These are phyloP conservation scores for Protomyces macrosporus DNA, from an alignment of 1,139 yeast species.

Conservation along the genomic window DNA sequence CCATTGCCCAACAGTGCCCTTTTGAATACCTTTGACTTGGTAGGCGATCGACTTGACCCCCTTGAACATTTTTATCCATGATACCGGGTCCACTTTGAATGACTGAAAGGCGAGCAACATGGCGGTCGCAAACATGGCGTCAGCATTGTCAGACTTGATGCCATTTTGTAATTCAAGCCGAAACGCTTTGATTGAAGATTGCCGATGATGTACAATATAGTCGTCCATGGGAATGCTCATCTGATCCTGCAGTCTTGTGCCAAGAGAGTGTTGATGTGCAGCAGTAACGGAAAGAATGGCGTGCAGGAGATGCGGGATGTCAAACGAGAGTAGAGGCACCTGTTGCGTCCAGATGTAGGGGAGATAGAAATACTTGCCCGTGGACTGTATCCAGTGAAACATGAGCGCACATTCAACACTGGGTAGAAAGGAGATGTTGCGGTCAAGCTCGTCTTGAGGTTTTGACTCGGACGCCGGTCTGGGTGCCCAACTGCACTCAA, in stretches of 20 bases:
- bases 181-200: conserved; percentile 11
- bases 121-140: conserved; percentile 20
- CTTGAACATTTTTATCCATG: conserved; percentile 20
- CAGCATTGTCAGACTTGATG: conserved; percentile 10
- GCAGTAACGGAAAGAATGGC: conserved; percentile 18
- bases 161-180: conserved; percentile 9
- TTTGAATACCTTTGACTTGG: conserved; percentile 1
- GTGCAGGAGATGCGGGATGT: conserved; percentile 12
- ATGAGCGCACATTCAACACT: conserved; percentile 14
- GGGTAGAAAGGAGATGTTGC: neutral
- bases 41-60: conserved; percentile 21
- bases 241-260: conserved; percentile 10
- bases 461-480: conserved; percentile 5
- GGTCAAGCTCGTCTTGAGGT: neutral
- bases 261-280: conserved; percentile 10
- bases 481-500: conserved; percentile 14
- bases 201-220: conserved; percentile 15
- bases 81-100: conserved; percentile 15
- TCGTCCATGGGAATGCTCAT: conserved; percentile 20
- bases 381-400: conserved; percentile 14
- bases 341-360: conserved; percentile 9
- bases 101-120: conserved; percentile 15
- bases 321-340: conserved; percentile 15
- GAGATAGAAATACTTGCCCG: conserved; percentile 4
- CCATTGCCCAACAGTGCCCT: neutral